phyloP scores from a whole-genome alignment of 1,284 basidiomycete genomes.

The Pisolithus thermaeus region DNA sequence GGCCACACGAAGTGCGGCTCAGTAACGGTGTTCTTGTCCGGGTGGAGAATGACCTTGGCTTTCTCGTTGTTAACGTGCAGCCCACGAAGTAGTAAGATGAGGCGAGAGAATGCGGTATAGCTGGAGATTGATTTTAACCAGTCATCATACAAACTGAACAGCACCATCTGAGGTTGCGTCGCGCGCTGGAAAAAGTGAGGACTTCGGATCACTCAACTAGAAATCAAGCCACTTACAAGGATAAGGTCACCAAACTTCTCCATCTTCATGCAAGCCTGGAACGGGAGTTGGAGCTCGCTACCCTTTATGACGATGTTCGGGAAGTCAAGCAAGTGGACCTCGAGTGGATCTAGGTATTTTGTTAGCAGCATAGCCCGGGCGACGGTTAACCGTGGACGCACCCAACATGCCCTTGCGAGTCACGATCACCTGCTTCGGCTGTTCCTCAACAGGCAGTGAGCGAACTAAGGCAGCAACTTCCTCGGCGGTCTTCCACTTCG shows the following conservation, averaged over 20 bases:
- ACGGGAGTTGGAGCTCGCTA: conserved; percentile 94
- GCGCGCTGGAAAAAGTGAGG: conserved; percentile 54
- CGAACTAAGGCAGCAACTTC: conserved; percentile 98
- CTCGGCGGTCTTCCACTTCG: conserved; percentile 99
- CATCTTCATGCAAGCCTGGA: conserved; percentile 99
- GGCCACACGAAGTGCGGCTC: conserved; percentile 99
- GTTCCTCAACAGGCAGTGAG: conserved; percentile 97
- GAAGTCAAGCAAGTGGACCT: conserved; percentile 98
- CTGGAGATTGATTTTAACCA: conserved; percentile 99
- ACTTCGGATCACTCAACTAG: not conserved
- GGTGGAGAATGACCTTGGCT: conserved; percentile 91
- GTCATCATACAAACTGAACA: conserved; percentile 98
- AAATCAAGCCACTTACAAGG: conserved; percentile 43
- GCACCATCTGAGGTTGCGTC: conserved; percentile 98
- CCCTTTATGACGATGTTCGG: conserved; percentile 99
- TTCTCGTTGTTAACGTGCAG: conserved; percentile 99
- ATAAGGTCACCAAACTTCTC: conserved; percentile 99
- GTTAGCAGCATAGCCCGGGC: conserved; percentile 4
- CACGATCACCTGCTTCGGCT: conserved; percentile 99
- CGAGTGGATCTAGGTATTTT: conserved; percentile 71
- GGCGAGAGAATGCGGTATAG: conserved; percentile 97
- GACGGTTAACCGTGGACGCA: conserved; percentile 28
- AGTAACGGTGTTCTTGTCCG: conserved; percentile 92
- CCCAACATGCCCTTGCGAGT: conserved; percentile 99
- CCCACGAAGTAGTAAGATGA: conserved; percentile 92